Base-by-base conservation (phyloP, 2,329 filamentous ascomycete species). In the Stenocarpella maydis region DNA sequence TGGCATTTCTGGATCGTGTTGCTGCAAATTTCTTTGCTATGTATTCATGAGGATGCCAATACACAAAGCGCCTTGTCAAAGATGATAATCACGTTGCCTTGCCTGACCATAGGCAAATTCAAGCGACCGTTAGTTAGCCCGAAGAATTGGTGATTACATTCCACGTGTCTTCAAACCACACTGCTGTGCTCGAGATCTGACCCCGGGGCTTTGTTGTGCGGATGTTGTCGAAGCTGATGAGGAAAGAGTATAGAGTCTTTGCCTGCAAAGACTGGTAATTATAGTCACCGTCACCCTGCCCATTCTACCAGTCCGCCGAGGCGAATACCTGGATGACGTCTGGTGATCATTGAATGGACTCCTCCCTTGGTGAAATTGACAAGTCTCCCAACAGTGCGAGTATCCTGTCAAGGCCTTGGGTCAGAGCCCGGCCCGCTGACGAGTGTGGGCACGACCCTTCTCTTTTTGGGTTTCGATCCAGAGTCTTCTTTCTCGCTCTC, bases 401-500 rank as follows among this genome's bases (percentile, higher is more conserved):
- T 31, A n/a, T 45, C 31, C n/a, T 31, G 24, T 43, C 14, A 71
- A 39, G 64, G 24, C 43, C 60, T 69, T 15, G 69, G 19, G 41
- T 70, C 71, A 15, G 65, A 71, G 24, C 65, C 77, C 10, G 61
- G 69, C 26, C 67, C 69, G 43, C 76, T 78, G 14, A 92, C 83
- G 1, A 85, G 83, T 1, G 90, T 93, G 4, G 91, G 91, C 4
- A 91, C 91, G 74, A 94, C 89, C 60, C 91, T 85, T 74, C 91
- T 86, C 80, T 89, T 91, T 81, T 93, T 94, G 6, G 88, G 84
- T 74, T 88, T 83, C 19, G 84, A 83, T 21, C 78, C 80, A 9
- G 75, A 71, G 8, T 87, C 84, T 19, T 86, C 85, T 55, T 85
- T 83, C 37, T 88, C 88, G 28, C 81, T 82, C 41, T 88, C 88